Base-by-base conservation (phyloP, 257 asterid species). In the Gentiana macrophylla region DNA sequence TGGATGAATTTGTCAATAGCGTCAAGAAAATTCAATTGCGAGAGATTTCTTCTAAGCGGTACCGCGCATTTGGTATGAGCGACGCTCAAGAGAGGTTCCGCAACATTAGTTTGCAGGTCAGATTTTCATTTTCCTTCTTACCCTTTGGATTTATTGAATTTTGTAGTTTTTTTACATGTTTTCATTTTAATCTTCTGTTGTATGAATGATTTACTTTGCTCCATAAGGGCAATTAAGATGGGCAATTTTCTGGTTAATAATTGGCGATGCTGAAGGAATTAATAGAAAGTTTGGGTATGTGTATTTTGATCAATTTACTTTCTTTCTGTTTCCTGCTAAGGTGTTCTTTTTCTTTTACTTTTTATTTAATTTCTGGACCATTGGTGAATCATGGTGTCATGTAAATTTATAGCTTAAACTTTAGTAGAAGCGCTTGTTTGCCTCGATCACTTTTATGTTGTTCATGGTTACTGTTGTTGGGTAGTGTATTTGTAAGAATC, bases 31-130 rank as follows among this genome's bases (percentile, higher is more conserved):
- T 91, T 47, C 97, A 87, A 68, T 69, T 93, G 59, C 79, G 97
- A 76, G 98, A 91, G 86, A 84, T 91, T 76, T 86, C 88, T 0
- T 87, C 98, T 24, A 83, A 74, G 85, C 83, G 94, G 1, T 86
- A 83, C 66, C 87, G 94, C 46, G 74, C 94, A 57, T 91, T 91
- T 73, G 78, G 90, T 63, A 91, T 83, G 94, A 87, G 93, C 61
- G 95, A 91, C 66, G 92, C 96, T 43, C 96, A 87, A 49, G 98
- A 91, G 64, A 80, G 97, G 11, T 91, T 91, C 67, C 88, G 98
- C 37, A 88, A 91, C 76, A 91, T 91, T 56, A 80, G 77, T 13
- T 79, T 91, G 68, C 95, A 84, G 97, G 98, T 91, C 64, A 13
- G 46, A 11, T 33, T 33, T 8, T 67, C 2, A 50, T 7, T 45